Conservation (phyloP, 2,329 filamentous ascomycete species). For the Periconia sp. region DNA sequence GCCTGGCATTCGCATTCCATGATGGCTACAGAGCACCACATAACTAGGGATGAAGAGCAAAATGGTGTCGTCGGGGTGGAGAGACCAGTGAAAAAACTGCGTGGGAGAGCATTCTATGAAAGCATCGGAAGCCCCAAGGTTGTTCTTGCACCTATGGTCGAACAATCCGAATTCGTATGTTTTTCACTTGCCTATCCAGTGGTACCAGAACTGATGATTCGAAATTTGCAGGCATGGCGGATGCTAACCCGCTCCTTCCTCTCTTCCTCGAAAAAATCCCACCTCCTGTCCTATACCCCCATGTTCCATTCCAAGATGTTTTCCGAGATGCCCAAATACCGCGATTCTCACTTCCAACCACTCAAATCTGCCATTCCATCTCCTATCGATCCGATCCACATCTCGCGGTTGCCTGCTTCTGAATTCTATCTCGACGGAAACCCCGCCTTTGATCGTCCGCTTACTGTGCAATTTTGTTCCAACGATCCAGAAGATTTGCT, state of each 20-base stretch:
- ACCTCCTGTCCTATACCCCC: constrained; percentile 83
- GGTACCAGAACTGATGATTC: constrained; percentile 2
- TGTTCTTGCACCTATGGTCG: constrained; percentile 95
- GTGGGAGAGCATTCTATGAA: constrained; percentile 89
- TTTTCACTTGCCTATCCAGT: constrained; percentile 14
- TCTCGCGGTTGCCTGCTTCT: constrained; percentile 29
- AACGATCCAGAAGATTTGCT: constrained; percentile 82
- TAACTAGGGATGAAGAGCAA: constrained; percentile 6
- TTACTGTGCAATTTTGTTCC: constrained; percentile 96
- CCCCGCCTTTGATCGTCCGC: constrained; percentile 77
- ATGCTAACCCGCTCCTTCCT: constrained; percentile 94
- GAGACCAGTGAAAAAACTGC: constrained; percentile 54
- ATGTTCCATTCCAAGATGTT: constrained; percentile 97
- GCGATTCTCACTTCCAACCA: constrained; percentile 79
- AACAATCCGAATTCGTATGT: constrained; percentile 93
- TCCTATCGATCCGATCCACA: constrained; percentile 37
- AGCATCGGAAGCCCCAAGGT: constrained; percentile 90
- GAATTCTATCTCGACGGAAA: constrained; percentile 74
- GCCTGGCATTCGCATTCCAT: not conserved
- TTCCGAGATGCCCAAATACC: constrained; percentile 72
- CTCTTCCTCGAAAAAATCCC: constrained; percentile 56
- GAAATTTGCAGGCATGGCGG: constrained; percentile 78
- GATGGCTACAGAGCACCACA: not conserved
- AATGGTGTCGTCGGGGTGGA: constrained; percentile 4
- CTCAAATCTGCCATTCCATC: constrained; percentile 43